Conservation (phyloP, 2,329 filamentous ascomycete species). For the Fusarium staphyleae region DNA sequence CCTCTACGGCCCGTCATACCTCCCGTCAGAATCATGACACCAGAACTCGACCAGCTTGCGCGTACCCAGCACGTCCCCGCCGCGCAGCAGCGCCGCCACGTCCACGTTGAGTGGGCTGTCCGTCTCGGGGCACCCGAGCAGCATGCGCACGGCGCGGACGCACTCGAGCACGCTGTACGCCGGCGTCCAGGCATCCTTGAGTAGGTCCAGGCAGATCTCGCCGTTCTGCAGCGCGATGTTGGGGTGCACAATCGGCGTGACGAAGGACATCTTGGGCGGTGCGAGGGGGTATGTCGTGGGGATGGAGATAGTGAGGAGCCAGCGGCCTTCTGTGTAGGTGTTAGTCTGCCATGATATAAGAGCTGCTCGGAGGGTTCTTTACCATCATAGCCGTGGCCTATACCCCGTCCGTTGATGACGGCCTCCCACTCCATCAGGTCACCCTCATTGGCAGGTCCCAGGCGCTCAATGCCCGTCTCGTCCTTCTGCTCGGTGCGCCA, state of each 20-base stretch:
- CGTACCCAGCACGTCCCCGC: slow-evolving; percentile 72
- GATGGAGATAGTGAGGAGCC: slow-evolving; percentile 80
- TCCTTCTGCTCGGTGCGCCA: slow-evolving; percentile 58
- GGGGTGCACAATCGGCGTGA: slow-evolving; percentile 84
- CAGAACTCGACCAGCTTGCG: slow-evolving; percentile 76
- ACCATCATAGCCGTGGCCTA: slow-evolving; percentile 66
- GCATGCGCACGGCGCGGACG: slow-evolving; percentile 74
- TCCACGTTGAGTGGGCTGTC: slow-evolving; percentile 83
- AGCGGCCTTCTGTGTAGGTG: slow-evolving; percentile 67
- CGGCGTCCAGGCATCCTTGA: slow-evolving; percentile 82
- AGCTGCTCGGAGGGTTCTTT: slow-evolving; percentile 25
- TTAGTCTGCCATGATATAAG: not conserved
- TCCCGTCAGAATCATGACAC: slow-evolving; percentile 53
- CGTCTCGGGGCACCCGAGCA: slow-evolving; percentile 69
- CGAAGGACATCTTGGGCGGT: slow-evolving; percentile 80
- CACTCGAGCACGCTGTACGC: slow-evolving; percentile 82
- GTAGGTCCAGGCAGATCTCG: slow-evolving; percentile 92
- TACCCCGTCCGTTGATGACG: slow-evolving; percentile 64
- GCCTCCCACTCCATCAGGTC: slow-evolving; percentile 66
- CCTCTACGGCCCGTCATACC: slow-evolving; percentile 48
- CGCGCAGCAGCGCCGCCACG: slow-evolving; percentile 72
- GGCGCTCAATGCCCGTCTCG: slow-evolving; percentile 64
- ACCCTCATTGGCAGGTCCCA: slow-evolving; percentile 62
- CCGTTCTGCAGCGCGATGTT: slow-evolving; percentile 77
- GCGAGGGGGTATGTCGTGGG: slow-evolving; percentile 79